Evolutionary conservation across 2,329 filamentous ascomycete species (phyloP), one percentile per base, ranked within the genome.

Genomic region (Phaeosphaeriaceae sp.): DNA sequence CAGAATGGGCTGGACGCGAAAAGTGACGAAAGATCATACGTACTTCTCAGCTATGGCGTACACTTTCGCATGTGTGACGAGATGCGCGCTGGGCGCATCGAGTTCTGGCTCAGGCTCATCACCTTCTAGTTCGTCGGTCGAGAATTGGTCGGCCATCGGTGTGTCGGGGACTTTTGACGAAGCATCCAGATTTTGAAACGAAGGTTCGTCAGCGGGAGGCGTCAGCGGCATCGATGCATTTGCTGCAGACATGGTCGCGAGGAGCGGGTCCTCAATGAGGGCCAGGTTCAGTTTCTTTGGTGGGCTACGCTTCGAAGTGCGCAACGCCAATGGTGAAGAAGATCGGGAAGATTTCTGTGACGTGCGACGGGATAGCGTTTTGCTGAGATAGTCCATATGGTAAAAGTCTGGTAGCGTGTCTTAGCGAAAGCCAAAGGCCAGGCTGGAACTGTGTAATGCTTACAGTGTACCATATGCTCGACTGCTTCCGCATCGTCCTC

Each of bases 31-130:
- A 55, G 11, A 55, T 56, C 49, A 50, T 60, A 76, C 76, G 70
- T 75, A 78, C 74, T 83, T 83, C 67, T 83, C 82, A 10, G 80
- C 82, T 22, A 83, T 76, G 33, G 81, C 80, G 65, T 84, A 84
- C 41, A 84, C 79, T 52, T 79, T 78, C 15, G 80, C 78, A 63
- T 84, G 82, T 17, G 78, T 75, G 48, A 83, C 61, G 6, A 83
- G 74, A 65, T 82, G 75, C 6, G 80, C 75, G 44, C 74, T 70
- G 59, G 79, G 75, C 13, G 69, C 66, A 48, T 78, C 76, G 42
- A 73, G 66, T 49, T 78, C 70, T 46, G 78, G 69, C 56, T 76
- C 72, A 21, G 62, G 62, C 41, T 65, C 57, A 19, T 66, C 57
- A 31, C 48, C 61, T 53, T 77, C 73, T 45, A 68, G 56, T n/a